Percentiles rank a stretch among this genome's conserved stretches.
Evolutionary conservation across 2,329 filamentous ascomycete genomes (phyloP).

Genomic region (Colletotrichum agaves): DNA sequence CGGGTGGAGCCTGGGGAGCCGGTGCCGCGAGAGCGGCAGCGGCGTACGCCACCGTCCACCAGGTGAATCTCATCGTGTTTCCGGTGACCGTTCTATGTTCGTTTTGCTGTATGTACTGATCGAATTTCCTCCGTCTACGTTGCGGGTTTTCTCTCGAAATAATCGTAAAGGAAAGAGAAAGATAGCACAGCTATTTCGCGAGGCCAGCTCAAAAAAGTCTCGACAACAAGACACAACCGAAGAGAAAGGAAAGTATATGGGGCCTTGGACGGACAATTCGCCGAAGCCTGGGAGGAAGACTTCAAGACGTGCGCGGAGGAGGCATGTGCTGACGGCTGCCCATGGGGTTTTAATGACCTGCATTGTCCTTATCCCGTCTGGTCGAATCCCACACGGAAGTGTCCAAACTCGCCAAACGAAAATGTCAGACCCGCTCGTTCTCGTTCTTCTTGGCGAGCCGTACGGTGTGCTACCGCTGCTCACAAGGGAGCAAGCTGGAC

Average conservation of each 20-base stretch:
- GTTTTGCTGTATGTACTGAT: background rate
- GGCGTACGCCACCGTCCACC: constrained; percentile 31
- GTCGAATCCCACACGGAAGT: background rate
- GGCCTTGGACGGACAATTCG: constrained; percentile 18
- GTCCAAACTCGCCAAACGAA: constrained; percentile 17
- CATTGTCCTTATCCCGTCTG: constrained; percentile 19
- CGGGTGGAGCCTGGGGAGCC: constrained; percentile 18
- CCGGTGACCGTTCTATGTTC: background rate
- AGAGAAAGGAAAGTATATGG: constrained; percentile 15
- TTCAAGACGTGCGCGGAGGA: background rate
- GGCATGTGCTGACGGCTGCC: background rate
- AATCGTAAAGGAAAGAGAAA: background rate
- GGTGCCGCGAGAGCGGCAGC: constrained; percentile 26
- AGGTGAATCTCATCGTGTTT: constrained; percentile 25
- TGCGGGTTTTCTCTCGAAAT: background rate
- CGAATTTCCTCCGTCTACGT: background rate
- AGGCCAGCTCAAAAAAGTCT: constrained; percentile 37
- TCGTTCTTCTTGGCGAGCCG: constrained; percentile 21
- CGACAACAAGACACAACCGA: constrained; percentile 6
- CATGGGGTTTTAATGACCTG: constrained; percentile 28
- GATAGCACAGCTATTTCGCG: constrained; percentile 36
- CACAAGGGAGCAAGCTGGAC: background rate
- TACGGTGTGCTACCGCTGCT: constrained; percentile 2
- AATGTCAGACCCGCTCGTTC: constrained; percentile 14
- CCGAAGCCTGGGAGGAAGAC: constrained; percentile 10